Evolutionary conservation across 495 filamentous ascomycete genomes (phyloP).

Genomic region (Xylaria intraflava): DNA sequence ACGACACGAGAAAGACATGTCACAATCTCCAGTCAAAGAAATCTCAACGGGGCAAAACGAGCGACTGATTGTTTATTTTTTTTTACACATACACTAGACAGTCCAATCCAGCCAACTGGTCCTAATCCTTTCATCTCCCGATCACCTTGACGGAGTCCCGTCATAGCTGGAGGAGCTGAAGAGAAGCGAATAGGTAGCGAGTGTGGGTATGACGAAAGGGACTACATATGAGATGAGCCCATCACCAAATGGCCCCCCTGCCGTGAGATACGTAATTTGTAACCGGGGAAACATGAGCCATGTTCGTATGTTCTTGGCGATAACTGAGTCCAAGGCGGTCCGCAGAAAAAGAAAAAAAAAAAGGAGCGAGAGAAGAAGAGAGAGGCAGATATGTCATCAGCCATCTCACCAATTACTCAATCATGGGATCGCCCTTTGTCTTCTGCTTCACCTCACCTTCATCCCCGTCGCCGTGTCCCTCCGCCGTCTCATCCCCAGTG

Average conservation of each 20-base stretch:
- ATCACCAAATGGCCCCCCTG: not conserved
- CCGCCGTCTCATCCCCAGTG: not conserved
- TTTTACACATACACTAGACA: not conserved
- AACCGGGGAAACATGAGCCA: not conserved
- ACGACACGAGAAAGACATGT: not conserved
- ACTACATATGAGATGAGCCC: not conserved
- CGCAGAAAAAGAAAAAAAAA: not conserved
- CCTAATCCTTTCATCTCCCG: not conserved
- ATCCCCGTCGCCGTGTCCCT: not conserved
- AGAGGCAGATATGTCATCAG: not conserved
- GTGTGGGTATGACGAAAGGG: not conserved
- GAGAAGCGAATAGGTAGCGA: not conserved
- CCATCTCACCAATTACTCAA: not conserved
- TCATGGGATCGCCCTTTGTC: not conserved
- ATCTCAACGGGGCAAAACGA: no score
- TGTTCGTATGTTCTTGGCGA: not conserved
- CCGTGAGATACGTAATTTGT: not conserved
- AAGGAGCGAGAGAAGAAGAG: not conserved
- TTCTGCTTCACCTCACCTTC: not conserved
- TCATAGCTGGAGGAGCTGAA: not conserved
- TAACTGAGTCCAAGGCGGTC: no score
- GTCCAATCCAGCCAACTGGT: slow-evolving; percentile 2
- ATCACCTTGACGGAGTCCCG: not conserved
- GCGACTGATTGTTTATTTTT: not conserved
- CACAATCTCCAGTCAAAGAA: no score